Base-by-base conservation (phyloP, 306 rosid genomes). In the Astragalus membranaceus region DNA sequence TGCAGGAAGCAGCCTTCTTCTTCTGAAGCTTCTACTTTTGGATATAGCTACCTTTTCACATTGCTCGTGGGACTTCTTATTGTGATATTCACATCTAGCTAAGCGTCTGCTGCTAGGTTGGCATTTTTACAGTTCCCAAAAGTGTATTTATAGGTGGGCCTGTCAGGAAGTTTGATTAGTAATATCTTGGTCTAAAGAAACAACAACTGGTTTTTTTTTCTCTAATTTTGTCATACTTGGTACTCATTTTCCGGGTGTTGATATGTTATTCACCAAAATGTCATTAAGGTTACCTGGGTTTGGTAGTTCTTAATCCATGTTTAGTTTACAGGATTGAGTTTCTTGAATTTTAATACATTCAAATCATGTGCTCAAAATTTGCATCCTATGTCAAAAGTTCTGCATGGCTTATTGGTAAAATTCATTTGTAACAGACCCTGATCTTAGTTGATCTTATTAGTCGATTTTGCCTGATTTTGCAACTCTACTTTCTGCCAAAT, bases 61-160 rank as follows among this genome's bases (percentile, higher is more conserved):
- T 74, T 85, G 66, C 33, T 92, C 36, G 14, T 86, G 81, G 85
- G 81, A 68, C 16, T 88, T 69, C 72, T 76, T 39, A 16, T 84
- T 47, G 60, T 74, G 55, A 30, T 76, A 17, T 73, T 84, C 69
- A 16, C 49, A 54, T 48, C 65, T 52, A 52, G 77, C 44, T 84
- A 79, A 87, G 55, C 66, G 60, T 69, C 29, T 63, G 52, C 46
- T 62, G 64, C 30, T 39, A 17, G 8, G 5, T 49, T 43, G 51
- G 33, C 61, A 35, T 42, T 74, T 72, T 71, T 64, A 49, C 48
- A 16, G 46, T 63, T 71, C 33, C n/a, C 39, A 50, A 75, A 46
- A n/a, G 65, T 65, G 43, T 69, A 37, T 67, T 13, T 62, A 53
- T 66, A 72, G 73, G 66, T 66, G 67, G 73, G 66, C 9, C 14